Base-by-base conservation (phyloP, 1,284 basidiomycete species). In the Puccinia coronata region DNA sequence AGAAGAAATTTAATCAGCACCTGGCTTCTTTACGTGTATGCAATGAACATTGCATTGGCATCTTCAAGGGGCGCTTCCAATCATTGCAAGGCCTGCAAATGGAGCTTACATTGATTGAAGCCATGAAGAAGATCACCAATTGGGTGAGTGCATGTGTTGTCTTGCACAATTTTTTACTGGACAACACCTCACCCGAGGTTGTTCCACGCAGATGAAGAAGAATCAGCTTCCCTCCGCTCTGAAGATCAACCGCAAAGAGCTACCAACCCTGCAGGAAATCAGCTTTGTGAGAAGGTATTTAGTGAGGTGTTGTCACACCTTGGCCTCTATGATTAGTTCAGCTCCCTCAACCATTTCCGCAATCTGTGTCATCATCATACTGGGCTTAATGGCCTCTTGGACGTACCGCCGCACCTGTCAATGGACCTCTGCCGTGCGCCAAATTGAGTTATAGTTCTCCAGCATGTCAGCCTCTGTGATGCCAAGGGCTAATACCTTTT, bases 351-450 rank as follows among this genome's bases (percentile, higher is more conserved):
- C 96, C 84, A 92, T 90, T 83, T 99, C 91, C 34, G 92, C 96
- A 84, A 99, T 98, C 84, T 98, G 93, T 1, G 91, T 96, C 92
- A 96, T 94, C 49, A 89, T 90, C 93, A 98, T 94, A 0, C 97
- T 97, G 9, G 96, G 96, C 83, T 91, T 91, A 86, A 99, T 98
- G 83, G 89, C 89, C 85, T 91, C 91, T 84, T 91, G 91, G 3
- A 94, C 96, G 85, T 93, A 91, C 82, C 86, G 83, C 79, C 97
- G 92, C 82, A 97, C 96, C 87, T 94, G 93, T 67, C 96, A 90
- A 86, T 99, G 97, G 25, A 95, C 95, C 87, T 99, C 96, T 34
- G 93, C 94, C 43, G 92, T 97, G 82, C 92, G 90, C 70, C 97
- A 92, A 85, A 98, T 96, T 85, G 91, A 91, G 84, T 93, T 90